Conservation (phyloP, 2,329 filamentous ascomycete genomes). For the Nothophoma quercina region DNA sequence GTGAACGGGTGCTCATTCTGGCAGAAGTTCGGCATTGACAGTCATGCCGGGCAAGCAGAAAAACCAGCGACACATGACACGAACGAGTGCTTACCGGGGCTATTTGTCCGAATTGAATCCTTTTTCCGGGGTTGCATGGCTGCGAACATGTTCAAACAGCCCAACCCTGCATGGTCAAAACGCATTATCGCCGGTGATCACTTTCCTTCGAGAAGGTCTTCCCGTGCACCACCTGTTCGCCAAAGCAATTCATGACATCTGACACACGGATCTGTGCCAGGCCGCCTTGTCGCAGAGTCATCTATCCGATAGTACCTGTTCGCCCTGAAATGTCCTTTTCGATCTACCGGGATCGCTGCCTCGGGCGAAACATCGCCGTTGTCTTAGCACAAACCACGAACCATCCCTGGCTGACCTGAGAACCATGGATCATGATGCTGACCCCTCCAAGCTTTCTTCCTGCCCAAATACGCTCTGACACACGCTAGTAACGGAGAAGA, state of each 20-base stretch:
- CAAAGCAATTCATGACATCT: constrained; percentile 27
- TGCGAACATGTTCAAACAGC: constrained; percentile 42
- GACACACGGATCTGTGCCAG: constrained; percentile 13
- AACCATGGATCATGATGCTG: constrained; percentile 25
- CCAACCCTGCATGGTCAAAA: constrained; percentile 15
- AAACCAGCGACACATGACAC: constrained; percentile 28
- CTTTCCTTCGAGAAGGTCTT: constrained; percentile 33
- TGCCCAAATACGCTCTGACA: constrained; percentile 19
- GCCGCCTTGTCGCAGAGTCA: constrained; percentile 12
- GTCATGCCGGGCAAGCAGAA: constrained; percentile 21
- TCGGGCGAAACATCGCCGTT: constrained; percentile 26
- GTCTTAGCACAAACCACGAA: constrained; percentile 25
- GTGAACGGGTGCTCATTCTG: constrained; percentile 21
- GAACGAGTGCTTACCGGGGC: constrained; percentile 9
- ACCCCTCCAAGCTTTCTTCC: constrained; percentile 16
- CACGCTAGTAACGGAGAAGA: constrained; percentile 24
- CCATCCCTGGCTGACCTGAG: constrained; percentile 18
- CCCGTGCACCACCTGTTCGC: constrained; percentile 33
- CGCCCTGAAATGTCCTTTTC: constrained; percentile 20
- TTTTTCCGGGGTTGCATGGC: constrained; percentile 23
- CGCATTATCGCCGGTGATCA: constrained; percentile 23
- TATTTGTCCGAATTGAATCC: constrained; percentile 15
- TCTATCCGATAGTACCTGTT: constrained; percentile 8
- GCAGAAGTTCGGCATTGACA: constrained; percentile 28
- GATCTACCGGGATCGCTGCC: constrained; percentile 34